Base-by-base conservation (phyloP, 2,329 filamentous ascomycete species). In the Kalmusia sp. region DNA sequence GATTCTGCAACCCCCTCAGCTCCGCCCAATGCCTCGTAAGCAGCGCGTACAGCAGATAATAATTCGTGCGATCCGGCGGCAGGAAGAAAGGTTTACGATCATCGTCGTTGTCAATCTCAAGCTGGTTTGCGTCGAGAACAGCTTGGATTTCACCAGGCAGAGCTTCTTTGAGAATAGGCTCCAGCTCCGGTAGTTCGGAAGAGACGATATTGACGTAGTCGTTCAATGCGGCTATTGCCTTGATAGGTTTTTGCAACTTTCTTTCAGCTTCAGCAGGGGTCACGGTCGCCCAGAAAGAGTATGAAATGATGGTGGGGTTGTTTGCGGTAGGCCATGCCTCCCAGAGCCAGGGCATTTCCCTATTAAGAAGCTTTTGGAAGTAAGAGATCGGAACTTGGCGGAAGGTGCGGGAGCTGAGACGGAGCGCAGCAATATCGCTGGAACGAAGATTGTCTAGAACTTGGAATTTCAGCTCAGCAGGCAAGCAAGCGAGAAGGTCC, bases 291-390 rank as follows among this genome's bases (percentile, higher is more conserved):
- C 55, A 58, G 43, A 46, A 27, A 8, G 51, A 37, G 34, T 52
- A 58, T 17, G 44, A 39, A 6, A n/a, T 14, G 7, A 38, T 27
- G 22, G 45, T n/a, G 17, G 43, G 47, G 3, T 44, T 38, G 31
- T 17, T 37, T 4, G 15, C 3, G 3, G 46, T 54, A 6, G 51
- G 51, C 38, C 50, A 58, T 7, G 34, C 45, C 54, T 70, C 64
- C 54, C 62, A 69, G 4, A 69, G 27, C 63, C 58, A 69, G 2
- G 67, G 65, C 56, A 65, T 62, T 22, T 70, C 62, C 3, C 30
- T 28, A 4, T 51, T 22, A n/a, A 69, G 11, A 2, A 70, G 50
- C 6, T 52, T 41, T 7, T 54, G 50, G 25, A 57, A 69, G n/a
- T 64, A 48, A 1, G 31, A 49, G 4, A 62, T 55, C 7, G 65